Evolutionary conservation across 2,329 filamentous ascomycete species (phyloP), one percentile per base, ranked within the genome.

Genomic region (Zymoseptoria brevis): DNA sequence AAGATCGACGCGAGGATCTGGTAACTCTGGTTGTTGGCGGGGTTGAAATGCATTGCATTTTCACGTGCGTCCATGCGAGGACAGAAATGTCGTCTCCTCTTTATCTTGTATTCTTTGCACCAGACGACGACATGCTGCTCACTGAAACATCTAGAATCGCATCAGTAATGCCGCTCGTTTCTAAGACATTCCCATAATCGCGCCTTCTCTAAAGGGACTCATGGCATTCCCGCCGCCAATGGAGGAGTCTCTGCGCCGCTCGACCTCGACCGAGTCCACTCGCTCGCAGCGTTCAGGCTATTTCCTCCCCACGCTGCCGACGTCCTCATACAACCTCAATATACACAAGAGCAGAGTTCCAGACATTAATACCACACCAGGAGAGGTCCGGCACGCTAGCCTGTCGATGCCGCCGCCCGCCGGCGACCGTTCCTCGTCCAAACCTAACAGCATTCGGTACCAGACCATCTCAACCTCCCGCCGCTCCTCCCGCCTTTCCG

Each of bases 331-430:
- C 13, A 45, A 13, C 35, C n/a, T 45, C 35, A 45, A 45, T 19
- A 56, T n/a, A 65, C 81, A 80, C 61, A 87, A 87, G 72, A 78
- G 80, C 64, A 78, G 80, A 57, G 79, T 83, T 71, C 80, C 80
- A 58, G 84, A 87, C 67, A 79, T 85, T 35, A 82, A 82, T 63
- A 82, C 81, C 29, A 82, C 80, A 61, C 79, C 81, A 58, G 77
- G 78, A 62, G 79, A 82, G 71, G 79, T 81, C 62, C 83, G 84
- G 59, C 79, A 80, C 68, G 79, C 84, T 58, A 86, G 79, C 71
- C 78, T 87, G 61, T 87, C 83, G 64, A 86, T 88, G 81, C 83
- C 85, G 48, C 80, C 83, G 59, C 79, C 81, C 21, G 52, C 56
- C 30, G 49, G 56, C 41, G 57, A 57, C 19, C 53, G 52, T 48